phyloP scores from a whole-genome alignment of 2,329 filamentous ascomycete species.

The Ophiostoma sp. region DNA sequence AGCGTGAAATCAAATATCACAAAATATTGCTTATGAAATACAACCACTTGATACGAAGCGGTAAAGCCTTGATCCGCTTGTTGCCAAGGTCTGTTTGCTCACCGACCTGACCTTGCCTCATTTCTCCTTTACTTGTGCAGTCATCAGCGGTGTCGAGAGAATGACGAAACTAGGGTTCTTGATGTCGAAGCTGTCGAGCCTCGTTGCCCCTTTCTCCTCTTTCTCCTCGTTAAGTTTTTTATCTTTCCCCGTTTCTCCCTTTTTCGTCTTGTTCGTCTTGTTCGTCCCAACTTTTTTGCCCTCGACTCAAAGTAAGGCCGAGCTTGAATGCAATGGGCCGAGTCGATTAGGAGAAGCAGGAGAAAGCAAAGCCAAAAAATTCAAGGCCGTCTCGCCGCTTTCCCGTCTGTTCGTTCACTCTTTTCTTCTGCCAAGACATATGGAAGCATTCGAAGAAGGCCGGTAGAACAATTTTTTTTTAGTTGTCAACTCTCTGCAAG shows the following conservation, averaged over 20 bases:
- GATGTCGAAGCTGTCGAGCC: background rate
- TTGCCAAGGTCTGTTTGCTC: background rate
- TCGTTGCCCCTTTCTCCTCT: background rate
- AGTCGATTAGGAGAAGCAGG: background rate
- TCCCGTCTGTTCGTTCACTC: background rate
- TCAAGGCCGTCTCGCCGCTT: background rate
- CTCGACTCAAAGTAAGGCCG: conserved; percentile 1
- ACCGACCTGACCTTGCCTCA: background rate
- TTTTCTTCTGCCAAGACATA: conserved; percentile 10
- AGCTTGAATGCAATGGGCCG: conserved; percentile 2
- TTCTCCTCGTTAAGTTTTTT: background rate
- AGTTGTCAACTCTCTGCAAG: background rate
- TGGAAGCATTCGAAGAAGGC: conserved; percentile 13
- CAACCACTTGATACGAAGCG: background rate
- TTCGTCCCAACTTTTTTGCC: background rate
- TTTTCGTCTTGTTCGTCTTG: background rate
- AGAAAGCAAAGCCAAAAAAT: background rate
- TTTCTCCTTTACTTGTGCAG: background rate
- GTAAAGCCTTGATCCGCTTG: background rate
- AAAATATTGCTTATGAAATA: background rate
- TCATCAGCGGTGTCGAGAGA: background rate
- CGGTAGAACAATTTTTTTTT: conserved; percentile 2
- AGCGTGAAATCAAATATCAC: background rate
- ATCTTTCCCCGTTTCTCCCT: background rate
- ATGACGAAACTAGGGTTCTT: background rate